Percentiles rank a stretch among this genome's conserved stretches.
phyloP scores from a whole-genome alignment of 2,329 filamentous ascomycete species.

The Microcera coccophila region DNA sequence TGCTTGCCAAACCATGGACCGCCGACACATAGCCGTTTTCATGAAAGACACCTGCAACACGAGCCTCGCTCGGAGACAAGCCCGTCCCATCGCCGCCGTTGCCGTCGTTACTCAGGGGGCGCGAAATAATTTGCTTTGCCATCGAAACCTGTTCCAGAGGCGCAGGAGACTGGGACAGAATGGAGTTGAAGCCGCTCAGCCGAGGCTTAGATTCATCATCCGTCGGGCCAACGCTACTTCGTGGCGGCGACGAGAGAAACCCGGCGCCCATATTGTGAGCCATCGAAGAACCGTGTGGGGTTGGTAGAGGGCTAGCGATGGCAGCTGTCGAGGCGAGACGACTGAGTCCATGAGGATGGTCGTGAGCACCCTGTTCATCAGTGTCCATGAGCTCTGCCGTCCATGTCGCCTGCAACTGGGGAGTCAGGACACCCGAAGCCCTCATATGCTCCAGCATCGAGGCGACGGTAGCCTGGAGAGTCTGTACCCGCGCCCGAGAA shows the following conservation, averaged over 20 bases:
- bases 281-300: slow-evolving; percentile 22
- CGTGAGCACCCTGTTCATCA: slow-evolving; percentile 15
- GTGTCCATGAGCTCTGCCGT: slow-evolving; percentile 27
- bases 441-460: slow-evolving; percentile 34
- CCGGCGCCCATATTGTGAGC: slow-evolving; percentile 26
- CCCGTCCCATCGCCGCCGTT: slow-evolving; percentile 28
- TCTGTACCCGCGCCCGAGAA: slow-evolving; percentile 29
- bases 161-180: slow-evolving; percentile 17
- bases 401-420: slow-evolving; percentile 26
- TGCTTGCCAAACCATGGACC: slow-evolving; percentile 34
- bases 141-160: slow-evolving; percentile 12
- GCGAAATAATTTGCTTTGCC: slow-evolving; percentile 16
- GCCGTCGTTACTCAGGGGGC: slow-evolving; percentile 27
- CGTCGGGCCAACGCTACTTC: slow-evolving; percentile 25
- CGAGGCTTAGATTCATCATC: slow-evolving; percentile 24
- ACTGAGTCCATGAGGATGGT: slow-evolving; percentile 26
- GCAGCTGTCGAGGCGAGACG: slow-evolving; percentile 28
- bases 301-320: slow-evolving; percentile 27
- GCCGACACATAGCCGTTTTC: slow-evolving; percentile 34
- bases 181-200: slow-evolving; percentile 22
- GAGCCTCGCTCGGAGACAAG: slow-evolving; percentile 33
- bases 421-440: slow-evolving; percentile 26
- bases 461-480: slow-evolving; percentile 29
- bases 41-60: slow-evolving; percentile 34
- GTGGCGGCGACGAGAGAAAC: slow-evolving; percentile 26